Evolutionary conservation across 345 rosid species (phyloP).

Genomic region (Erysimum cheiranthoides): DNA sequence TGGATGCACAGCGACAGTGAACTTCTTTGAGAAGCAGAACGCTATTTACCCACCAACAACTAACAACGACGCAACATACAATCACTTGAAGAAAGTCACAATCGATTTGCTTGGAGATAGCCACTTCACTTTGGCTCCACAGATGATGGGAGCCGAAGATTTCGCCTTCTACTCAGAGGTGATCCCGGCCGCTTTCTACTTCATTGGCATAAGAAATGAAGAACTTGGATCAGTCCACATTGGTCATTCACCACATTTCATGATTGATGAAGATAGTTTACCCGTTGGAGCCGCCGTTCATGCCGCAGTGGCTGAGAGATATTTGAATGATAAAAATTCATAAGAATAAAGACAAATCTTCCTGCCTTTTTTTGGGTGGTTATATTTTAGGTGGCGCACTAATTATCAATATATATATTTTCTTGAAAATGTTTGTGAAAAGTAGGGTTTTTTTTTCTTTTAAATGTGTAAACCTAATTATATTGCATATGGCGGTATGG

Average conservation of each 20-base stretch:
- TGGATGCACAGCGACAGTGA: slow-evolving; percentile 65
- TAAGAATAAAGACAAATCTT: not conserved
- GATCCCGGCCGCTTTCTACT: slow-evolving; percentile 78
- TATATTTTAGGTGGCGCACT: slow-evolving; percentile 27
- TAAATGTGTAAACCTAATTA: not conserved
- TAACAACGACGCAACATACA: slow-evolving; percentile 62
- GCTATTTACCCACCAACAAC: slow-evolving; percentile 78
- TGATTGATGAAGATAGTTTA: slow-evolving; percentile 86
- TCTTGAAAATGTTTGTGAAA: slow-evolving; percentile 19
- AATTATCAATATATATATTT: slow-evolving; percentile 6
- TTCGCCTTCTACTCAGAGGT: slow-evolving; percentile 77
- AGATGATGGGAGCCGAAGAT: slow-evolving; percentile 95
- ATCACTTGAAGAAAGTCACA: slow-evolving; percentile 78
- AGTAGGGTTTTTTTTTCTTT: not conserved
- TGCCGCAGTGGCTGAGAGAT: slow-evolving; percentile 84
- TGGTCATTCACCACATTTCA: slow-evolving; percentile 80
- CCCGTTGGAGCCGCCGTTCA: slow-evolving; percentile 83
- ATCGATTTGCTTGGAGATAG: slow-evolving; percentile 59
- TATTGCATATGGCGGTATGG: slow-evolving; percentile 1
- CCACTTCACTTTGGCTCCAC: slow-evolving; percentile 68
- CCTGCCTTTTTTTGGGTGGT: not conserved
- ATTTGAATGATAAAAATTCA: slow-evolving; percentile 53
- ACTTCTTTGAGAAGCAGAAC: slow-evolving; percentile 71
- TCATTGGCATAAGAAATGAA: slow-evolving; percentile 83
- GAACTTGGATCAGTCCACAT: slow-evolving; percentile 70